Evolutionary conservation across 2,329 filamentous ascomycete species (phyloP).

Genomic region (Neocucurbitaria cava): DNA sequence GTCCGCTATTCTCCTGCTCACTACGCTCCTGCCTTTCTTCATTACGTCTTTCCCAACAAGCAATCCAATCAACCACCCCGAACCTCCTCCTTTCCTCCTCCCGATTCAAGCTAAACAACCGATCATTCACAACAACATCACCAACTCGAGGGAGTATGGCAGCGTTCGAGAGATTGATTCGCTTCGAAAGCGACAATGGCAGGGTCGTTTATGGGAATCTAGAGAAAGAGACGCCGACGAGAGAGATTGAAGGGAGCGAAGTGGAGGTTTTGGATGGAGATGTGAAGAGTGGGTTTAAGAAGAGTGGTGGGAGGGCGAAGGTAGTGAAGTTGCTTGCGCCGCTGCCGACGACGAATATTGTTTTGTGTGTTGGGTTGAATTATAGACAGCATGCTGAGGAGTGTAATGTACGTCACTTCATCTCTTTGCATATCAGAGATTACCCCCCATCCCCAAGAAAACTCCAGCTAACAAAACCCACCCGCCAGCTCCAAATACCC

Average conservation of each 20-base stretch:
- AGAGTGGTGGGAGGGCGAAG: constrained; percentile 31
- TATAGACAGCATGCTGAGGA: constrained; percentile 45
- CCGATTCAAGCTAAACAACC: not conserved
- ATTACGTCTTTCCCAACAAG: not conserved
- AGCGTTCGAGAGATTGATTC: constrained; percentile 42
- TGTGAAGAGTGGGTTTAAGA: constrained; percentile 38
- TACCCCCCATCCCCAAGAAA: too few species aligned
- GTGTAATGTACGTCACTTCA: constrained; percentile 29
- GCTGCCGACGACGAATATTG: constrained; percentile 35
- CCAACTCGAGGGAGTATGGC: constrained; percentile 30
- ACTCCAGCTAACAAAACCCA: too few species aligned
- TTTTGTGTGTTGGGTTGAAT: constrained; percentile 46
- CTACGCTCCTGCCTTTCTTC: not conserved
- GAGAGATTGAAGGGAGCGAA: constrained; percentile 38
- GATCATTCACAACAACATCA: constrained; percentile 4
- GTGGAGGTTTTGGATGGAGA: constrained; percentile 41
- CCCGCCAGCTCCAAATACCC: constrained; percentile 35
- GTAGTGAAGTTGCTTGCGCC: constrained; percentile 43
- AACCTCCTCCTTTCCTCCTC: not conserved
- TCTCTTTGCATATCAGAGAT: too few species aligned
- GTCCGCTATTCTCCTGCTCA: constrained; percentile 3
- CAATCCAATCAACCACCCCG: too few species aligned
- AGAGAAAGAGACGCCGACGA: constrained; percentile 34
- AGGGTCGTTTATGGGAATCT: constrained; percentile 42
- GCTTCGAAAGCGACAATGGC: constrained; percentile 40